Evolutionary conservation across 352 stramenopile genomes (phyloP), one percentile per base, ranked within the genome.

Genomic region (Phytophthora chlamydospora): DNA sequence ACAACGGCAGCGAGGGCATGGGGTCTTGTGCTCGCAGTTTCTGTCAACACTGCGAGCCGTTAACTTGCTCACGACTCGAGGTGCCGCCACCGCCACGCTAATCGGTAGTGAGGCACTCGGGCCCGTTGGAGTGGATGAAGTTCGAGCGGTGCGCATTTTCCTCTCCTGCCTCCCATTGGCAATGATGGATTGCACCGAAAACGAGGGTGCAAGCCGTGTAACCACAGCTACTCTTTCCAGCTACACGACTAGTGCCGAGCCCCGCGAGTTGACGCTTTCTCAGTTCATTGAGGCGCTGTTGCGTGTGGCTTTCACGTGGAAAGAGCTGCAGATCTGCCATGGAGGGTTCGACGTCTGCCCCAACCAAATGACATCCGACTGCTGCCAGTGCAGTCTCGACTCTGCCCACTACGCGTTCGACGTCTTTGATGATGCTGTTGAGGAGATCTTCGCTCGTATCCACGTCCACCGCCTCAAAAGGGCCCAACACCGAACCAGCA

Each of bases 281-380:
- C 75, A 88, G 56, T 86, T 89, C 40, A 62, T 80, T 11, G 81
- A 89, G 36, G 78, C 76, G 21, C 52, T 85, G 27, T 39, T 85
- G 4, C 80, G 77, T 13, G 57, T 85, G 3, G 63, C 79, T 9
- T 68, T 88, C 21, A 56, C 79, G 24, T 76, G 64, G 35, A 71
- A 81, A 12, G 83, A 89, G 46, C 70, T 73, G 2, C 53, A 52
- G 12, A 66, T 91, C 38, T 91, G 83, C 33, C 34, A 68, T 6
- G 83, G 80, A 19, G 43, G 48, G 0, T 76, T 84, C 39, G 83
- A 91, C 38, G 71, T 89, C 10, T 91, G 83, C 27, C 70, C 76
- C 0, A 66, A 58, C 16, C 76, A 88, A 60, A 54, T 83, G 21
- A 72, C 66, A 2, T 88, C 76, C 7, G 74, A 78, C 11, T 50